These are phyloP conservation scores for Antitrichia curtipendula DNA, from an alignment of 225 moss, liverwort and hornwort genomes.

Conservation along the genomic window DNA sequence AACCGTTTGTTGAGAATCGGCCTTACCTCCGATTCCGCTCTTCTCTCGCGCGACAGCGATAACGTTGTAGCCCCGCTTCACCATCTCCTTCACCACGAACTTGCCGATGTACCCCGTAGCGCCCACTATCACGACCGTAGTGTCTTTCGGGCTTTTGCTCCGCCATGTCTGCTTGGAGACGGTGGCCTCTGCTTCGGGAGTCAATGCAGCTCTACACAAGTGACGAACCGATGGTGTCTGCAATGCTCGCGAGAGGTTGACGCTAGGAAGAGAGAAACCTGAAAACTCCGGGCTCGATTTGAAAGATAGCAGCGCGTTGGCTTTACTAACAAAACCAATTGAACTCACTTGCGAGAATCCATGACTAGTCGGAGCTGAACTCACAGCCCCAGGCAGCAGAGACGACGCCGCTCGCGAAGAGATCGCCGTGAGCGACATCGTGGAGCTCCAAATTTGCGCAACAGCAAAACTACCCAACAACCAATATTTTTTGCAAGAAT, in stretches of 20 bases:
- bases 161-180: conserved; percentile 28
- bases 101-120: conserved; percentile 96
- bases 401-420: conserved; percentile 35
- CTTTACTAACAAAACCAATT: background rate
- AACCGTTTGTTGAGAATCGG: conserved; percentile 31
- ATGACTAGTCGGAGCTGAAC: conserved; percentile 9
- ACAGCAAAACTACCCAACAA: background rate
- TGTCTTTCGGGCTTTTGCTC: conserved; percentile 31
- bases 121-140: conserved; percentile 47
- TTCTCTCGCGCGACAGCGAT: conserved; percentile 71
- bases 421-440: conserved; percentile 22
- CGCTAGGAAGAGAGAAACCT: conserved; percentile 7
- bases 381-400: conserved; percentile 19
- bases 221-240: background rate
- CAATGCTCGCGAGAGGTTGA: background rate
- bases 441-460: background rate
- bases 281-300: conserved; percentile 1
- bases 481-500: background rate
- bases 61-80: conserved; percentile 85
- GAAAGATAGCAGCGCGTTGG: background rate
- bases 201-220: conserved; percentile 14
- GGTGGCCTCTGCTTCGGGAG: conserved; percentile 5
- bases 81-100: conserved; percentile 82
- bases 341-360: conserved; percentile 17
- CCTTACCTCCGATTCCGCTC: conserved; percentile 83